Conservation (phyloP, 139 green algal genomes). For the Axilococcus clingmanii region DNA sequence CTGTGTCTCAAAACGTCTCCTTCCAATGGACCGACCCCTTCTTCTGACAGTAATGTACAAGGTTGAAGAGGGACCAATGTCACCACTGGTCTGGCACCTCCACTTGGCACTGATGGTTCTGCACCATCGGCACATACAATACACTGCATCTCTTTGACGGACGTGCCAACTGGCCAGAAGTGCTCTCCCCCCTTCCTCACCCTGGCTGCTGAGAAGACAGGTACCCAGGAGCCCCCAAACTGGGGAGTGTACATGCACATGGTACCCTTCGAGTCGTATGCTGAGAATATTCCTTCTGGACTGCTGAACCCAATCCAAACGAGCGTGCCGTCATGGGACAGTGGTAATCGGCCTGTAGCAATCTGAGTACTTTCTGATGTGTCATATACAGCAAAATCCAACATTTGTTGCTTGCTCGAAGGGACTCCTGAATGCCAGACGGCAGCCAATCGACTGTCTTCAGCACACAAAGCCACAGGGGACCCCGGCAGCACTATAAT, state of each 20-base stretch:
- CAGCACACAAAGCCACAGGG: conserved; percentile 42
- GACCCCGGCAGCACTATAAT: conserved; percentile 39
- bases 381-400: conserved; percentile 29
- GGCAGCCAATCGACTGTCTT: conserved; percentile 27
- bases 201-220: conserved; percentile 44
- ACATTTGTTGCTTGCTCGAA: conserved; percentile 28
- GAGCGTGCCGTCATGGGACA: conserved; percentile 40
- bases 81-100: conserved; percentile 56
- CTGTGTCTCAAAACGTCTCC: conserved; percentile 14
- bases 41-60: conserved; percentile 32
- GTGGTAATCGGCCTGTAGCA: conserved; percentile 27
- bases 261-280: conserved; percentile 51
- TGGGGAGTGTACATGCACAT: conserved; percentile 30
- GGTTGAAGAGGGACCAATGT: conserved; percentile 35
- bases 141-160: conserved; percentile 42
- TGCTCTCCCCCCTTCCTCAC: conserved; percentile 37
- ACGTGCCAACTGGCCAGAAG: conserved; percentile 51
- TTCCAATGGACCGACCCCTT: conserved; percentile 20
- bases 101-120: conserved; percentile 19
- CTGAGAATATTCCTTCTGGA: conserved; percentile 42
- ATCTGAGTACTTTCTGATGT: conserved; percentile 21
- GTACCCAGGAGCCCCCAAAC: conserved; percentile 67
- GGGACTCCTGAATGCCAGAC: conserved; percentile 33
- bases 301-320: conserved; percentile 74
- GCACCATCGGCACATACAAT: conserved; percentile 42